Conservation (phyloP, 768 basidiomycete species). For the Xerocomus brunneocitrinus region DNA sequence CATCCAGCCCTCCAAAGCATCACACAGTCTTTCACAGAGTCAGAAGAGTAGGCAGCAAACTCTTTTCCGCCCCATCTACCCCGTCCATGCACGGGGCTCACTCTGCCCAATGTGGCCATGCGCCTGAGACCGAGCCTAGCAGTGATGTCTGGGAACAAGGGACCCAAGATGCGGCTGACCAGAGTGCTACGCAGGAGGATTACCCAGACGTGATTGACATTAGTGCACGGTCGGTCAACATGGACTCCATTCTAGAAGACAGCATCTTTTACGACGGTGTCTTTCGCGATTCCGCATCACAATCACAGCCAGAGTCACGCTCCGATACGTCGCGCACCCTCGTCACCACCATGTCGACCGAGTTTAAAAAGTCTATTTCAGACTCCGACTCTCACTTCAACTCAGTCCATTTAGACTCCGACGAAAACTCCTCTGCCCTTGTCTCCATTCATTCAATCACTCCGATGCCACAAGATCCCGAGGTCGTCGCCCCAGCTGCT, state of each 20-base stretch:
- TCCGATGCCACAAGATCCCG: neutral
- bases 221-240: constrained; percentile 2
- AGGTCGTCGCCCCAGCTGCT: constrained; percentile 36
- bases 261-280: neutral
- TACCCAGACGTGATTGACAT: constrained; percentile 24
- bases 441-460: constrained; percentile 5
- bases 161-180: neutral
- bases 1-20: constrained; percentile 8
- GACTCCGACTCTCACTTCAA: constrained; percentile 8
- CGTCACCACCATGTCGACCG: constrained; percentile 1
- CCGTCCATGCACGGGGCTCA: neutral
- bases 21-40: constrained; percentile 8
- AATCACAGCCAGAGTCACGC: neutral
- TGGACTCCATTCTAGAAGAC: neutral
- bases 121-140: neutral
- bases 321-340: constrained; percentile 24
- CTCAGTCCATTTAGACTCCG: constrained; percentile 10
- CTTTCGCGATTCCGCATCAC: constrained; percentile 2
- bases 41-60: neutral
- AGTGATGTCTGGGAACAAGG: neutral
- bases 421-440: neutral
- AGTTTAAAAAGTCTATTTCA: constrained; percentile 6
- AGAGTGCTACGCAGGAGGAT: neutral
- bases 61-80: constrained; percentile 14
- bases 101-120: neutral